These are phyloP conservation scores for Plasmodiophora brassicae DNA, from an alignment of 208 protist genomes.

Conservation along the genomic window DNA sequence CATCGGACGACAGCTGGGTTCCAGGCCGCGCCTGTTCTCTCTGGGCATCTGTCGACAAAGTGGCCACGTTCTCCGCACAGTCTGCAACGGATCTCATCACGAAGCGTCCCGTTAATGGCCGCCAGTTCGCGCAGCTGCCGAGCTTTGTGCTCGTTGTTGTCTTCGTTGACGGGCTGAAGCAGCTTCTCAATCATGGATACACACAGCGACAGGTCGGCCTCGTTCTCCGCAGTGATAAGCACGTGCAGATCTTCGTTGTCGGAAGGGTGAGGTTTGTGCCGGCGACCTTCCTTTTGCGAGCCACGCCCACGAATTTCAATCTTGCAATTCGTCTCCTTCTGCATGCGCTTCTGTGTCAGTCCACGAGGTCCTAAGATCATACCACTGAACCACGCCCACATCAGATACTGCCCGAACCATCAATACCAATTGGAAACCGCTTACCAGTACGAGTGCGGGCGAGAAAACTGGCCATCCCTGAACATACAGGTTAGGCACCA, in stretches of 20 bases:
- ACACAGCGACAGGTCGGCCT: constrained; percentile 56
- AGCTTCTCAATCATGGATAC: constrained; percentile 59
- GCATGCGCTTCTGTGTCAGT: constrained; percentile 36
- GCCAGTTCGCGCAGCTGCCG: constrained; percentile 70
- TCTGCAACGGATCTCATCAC: constrained; percentile 61
- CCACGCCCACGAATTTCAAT: constrained; percentile 31
- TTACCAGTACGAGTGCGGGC: constrained; percentile 13
- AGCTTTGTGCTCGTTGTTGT: constrained; percentile 66
- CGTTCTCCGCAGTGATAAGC: constrained; percentile 61
- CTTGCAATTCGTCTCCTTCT: constrained; percentile 44
- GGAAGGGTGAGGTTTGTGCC: constrained; percentile 32
- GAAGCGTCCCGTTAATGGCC: constrained; percentile 65
- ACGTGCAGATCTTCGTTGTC: constrained; percentile 69
- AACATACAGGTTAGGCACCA: too few relatives aligned
- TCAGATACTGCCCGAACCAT: background rate
- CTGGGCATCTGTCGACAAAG: constrained; percentile 36
- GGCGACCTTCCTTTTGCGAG: background rate
- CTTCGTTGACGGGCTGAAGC: constrained; percentile 58
- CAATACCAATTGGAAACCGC: background rate
- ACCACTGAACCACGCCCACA: too few relatives aligned
- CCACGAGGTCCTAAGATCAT: constrained; percentile 40
- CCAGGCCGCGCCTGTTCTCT: constrained; percentile 35
- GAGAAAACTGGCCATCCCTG: background rate
- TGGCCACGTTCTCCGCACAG: constrained; percentile 46
- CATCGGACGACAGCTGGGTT: constrained; percentile 38